Evolutionary conservation across 1,284 basidiomycete genomes (phyloP).

Genomic region (Sporisorium graminicola): DNA sequence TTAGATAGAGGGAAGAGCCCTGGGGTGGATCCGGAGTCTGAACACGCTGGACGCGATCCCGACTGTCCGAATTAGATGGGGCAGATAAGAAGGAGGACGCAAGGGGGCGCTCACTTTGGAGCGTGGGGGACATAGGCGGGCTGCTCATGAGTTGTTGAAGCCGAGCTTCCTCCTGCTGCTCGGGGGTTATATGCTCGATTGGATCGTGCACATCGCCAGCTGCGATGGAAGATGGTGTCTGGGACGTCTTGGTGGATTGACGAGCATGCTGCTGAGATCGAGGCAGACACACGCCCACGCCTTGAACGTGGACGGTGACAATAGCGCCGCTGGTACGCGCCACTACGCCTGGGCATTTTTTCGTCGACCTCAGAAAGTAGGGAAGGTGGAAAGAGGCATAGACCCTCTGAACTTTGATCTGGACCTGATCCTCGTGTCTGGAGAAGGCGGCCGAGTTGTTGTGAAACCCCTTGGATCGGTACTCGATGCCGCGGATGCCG

Average conservation of each 20-base stretch:
- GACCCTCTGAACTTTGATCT: constrained; percentile 50
- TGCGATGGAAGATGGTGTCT: not conserved
- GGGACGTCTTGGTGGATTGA: not conserved
- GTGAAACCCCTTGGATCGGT: constrained; percentile 55
- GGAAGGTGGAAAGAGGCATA: constrained; percentile 50
- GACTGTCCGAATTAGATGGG: not conserved
- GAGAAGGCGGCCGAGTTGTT: constrained; percentile 40
- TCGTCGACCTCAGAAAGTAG: constrained; percentile 24
- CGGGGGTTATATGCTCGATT: constrained; percentile 10
- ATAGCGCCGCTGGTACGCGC: constrained; percentile 31
- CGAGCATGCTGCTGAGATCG: constrained; percentile 15
- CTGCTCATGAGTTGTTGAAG: constrained; percentile 48
- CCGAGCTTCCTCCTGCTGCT: constrained; percentile 38
- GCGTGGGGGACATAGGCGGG: constrained; percentile 30
- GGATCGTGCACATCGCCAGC: not conserved
- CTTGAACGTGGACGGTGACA: constrained; percentile 58
- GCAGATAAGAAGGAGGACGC: not conserved
- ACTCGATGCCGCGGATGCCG: constrained; percentile 62
- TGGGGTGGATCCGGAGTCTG: not conserved
- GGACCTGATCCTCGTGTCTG: constrained; percentile 34
- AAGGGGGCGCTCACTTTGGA: constrained; percentile 8
- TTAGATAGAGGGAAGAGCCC: constrained; percentile 15
- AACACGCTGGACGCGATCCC: not conserved
- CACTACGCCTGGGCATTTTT: constrained; percentile 18
- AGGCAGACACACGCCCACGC: constrained; percentile 55